Evolutionary conservation across 345 rosid species (phyloP), one percentile per base, ranked within the genome.

Genomic region (Melaleuca alternifolia): DNA sequence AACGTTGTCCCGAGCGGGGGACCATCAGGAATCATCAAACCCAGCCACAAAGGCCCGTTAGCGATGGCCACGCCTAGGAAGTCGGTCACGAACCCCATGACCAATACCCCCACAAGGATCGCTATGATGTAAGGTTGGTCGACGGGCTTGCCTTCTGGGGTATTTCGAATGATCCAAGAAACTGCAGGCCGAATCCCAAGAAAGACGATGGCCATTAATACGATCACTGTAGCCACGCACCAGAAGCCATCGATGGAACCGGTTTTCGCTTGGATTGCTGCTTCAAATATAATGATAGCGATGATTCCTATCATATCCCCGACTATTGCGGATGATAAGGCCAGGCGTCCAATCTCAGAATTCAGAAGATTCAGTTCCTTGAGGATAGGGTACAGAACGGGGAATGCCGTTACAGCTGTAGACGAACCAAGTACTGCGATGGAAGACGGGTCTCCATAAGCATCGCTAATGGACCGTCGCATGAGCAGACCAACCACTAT

Each of bases 1-100:
- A 95, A 77, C 1, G 95, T 89, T 0, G 95, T 87, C 16, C 97
- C 93, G 28, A 96, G 81, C 0, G 96, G 99, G 1, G 97, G 94
- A 9, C 97, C 97, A 5, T 92, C 95, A 7, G 97, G 99, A 2
- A 92, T 92, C 16, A 91, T 62, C 18, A 94, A 87, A 51, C 99
- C 98, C 7, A 93, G 77, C 94, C 92, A 94, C 24, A 93, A 50
- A 6, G 96, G 93, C 50, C 99, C 98, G 11, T 88, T 92, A 1
- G 89, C 96, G 61, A 94, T 89, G 14, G 93, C 91, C 26, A 95
- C 33, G 37, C 98, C 99, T 7, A 96, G 89, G 93, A 96, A 90
- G 51, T 96, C 99, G 0, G 95, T 91, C 3, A 95, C 18, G 84
- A 96, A 96, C 11, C 92, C 92, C 89, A 88, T 85, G 33, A 87